Percentiles rank a stretch among this genome's conserved stretches.
Evolutionary conservation across 768 basidiomycete species (phyloP).

Genomic region (Phaeotremella skinneri): DNA sequence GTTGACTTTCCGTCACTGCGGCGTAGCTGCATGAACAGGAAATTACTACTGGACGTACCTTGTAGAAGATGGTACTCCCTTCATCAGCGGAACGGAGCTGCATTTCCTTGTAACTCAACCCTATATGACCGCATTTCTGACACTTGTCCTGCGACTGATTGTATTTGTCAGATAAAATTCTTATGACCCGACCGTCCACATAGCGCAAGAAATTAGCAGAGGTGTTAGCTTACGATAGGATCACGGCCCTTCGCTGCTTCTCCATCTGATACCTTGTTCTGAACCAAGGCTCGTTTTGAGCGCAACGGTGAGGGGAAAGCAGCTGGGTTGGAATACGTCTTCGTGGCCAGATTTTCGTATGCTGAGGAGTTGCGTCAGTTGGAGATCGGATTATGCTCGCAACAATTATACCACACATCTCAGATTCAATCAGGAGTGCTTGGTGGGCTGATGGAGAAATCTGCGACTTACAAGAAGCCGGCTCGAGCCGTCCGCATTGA

Average conservation of each 20-base stretch:
- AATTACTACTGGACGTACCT: constrained; percentile 59
- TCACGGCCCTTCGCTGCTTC: constrained; percentile 50
- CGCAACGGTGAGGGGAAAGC: constrained; percentile 87
- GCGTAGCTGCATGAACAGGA: background rate
- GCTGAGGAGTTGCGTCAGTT: constrained; percentile 57
- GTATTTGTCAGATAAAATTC: background rate
- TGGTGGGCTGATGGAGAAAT: background rate
- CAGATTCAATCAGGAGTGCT: background rate
- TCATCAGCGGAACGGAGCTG: constrained; percentile 92
- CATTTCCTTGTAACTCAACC: constrained; percentile 83
- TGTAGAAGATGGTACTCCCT: constrained; percentile 90
- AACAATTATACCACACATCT: background rate
- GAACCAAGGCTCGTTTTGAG: constrained; percentile 80
- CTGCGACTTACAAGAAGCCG: constrained; percentile 71
- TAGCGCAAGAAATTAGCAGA: constrained; percentile 4
- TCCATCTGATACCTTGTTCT: constrained; percentile 61
- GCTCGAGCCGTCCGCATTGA: constrained; percentile 82
- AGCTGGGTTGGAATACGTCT: constrained; percentile 85
- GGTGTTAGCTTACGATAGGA: constrained; percentile 53
- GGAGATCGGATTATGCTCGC: background rate
- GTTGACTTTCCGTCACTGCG: constrained; percentile 52
- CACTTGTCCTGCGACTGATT: constrained; percentile 82
- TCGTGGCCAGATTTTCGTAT: constrained; percentile 86
- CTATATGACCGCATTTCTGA: constrained; percentile 76
- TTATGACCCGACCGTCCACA: constrained; percentile 10